phyloP scores from a whole-genome alignment of 805 yeast genomes.

The Candida maltosa region DNA sequence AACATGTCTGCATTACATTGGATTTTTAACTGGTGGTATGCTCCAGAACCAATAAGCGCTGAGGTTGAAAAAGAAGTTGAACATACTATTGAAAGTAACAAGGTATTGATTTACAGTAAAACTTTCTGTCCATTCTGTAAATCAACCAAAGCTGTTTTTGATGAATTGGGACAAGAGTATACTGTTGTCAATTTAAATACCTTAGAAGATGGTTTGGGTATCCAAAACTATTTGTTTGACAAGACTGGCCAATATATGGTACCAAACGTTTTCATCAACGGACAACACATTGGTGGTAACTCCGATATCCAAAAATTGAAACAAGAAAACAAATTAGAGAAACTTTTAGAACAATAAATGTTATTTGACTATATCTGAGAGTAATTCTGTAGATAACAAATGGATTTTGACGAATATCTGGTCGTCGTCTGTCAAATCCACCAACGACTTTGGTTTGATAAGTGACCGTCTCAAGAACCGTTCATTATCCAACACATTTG shows the following conservation, averaged over 20 bases:
- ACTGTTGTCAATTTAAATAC: constrained; percentile 28
- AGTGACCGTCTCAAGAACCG: constrained; percentile 54
- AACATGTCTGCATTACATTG: too few relatives aligned
- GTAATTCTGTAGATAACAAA: constrained; percentile 57
- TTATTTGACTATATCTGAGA: constrained; percentile 26
- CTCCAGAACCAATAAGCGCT: constrained; percentile 8
- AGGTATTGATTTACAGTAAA: constrained; percentile 26
- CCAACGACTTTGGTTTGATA: constrained; percentile 53
- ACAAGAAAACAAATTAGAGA: constrained; percentile 18
- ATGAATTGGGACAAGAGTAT: constrained; percentile 14
- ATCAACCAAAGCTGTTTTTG: constrained; percentile 18
- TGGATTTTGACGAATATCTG: constrained; percentile 57
- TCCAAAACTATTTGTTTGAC: constrained; percentile 28
- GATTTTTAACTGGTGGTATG: too few relatives aligned
- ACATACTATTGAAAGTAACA: constrained; percentile 6
- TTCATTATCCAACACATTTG: constrained; percentile 37
- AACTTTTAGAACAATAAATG: background rate
- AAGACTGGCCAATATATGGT: constrained; percentile 34
- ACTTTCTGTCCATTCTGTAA: constrained; percentile 29
- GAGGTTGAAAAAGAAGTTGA: constrained; percentile 5
- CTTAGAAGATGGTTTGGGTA: constrained; percentile 20
- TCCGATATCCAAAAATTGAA: constrained; percentile 30
- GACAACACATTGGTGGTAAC: constrained; percentile 38
- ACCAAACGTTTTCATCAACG: constrained; percentile 34
- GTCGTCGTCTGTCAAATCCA: constrained; percentile 53